phyloP scores from a whole-genome alignment of 768 basidiomycete species.

The Amanita muscaria region DNA sequence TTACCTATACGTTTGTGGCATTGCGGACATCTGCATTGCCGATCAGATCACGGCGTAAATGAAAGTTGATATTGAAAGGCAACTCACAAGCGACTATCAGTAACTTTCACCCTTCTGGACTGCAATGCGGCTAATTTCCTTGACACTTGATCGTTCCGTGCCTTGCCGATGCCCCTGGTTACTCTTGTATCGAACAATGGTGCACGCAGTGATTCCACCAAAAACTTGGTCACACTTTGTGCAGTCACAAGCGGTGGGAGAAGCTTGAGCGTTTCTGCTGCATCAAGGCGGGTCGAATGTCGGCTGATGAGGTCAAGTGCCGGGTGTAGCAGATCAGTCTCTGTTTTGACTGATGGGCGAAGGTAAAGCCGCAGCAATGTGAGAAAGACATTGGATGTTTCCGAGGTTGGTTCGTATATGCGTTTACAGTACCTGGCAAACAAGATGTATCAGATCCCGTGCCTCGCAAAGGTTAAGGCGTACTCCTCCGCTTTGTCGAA shows the following conservation, averaged over 20 bases:
- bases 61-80: slow-evolving; percentile 8
- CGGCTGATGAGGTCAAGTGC: slow-evolving; percentile 84
- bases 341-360: slow-evolving; percentile 47
- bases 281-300: slow-evolving; percentile 75
- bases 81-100: slow-evolving; percentile 86
- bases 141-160: slow-evolving; percentile 72
- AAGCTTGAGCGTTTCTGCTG: slow-evolving; percentile 74
- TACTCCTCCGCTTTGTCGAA: slow-evolving; percentile 81
- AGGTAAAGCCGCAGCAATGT: slow-evolving; percentile 84
- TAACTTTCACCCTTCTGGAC: slow-evolving; percentile 76
- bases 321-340: slow-evolving; percentile 58
- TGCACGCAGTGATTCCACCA: slow-evolving; percentile 59
- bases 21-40: slow-evolving; percentile 70
- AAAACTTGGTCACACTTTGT: slow-evolving; percentile 68
- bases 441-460: neutral
- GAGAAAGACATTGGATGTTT: slow-evolving; percentile 64
- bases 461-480: slow-evolving; percentile 1
- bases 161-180: slow-evolving; percentile 59
- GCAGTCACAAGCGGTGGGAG: slow-evolving; percentile 88
- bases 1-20: slow-evolving; percentile 91
- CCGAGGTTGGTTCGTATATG: slow-evolving; percentile 51
- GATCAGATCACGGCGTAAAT: slow-evolving; percentile 4
- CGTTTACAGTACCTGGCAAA: slow-evolving; percentile 77
- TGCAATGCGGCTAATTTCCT: slow-evolving; percentile 68
- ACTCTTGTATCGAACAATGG: slow-evolving; percentile 65